Percentiles rank a stretch among this genome's conserved stretches.
Conservation (phyloP, 495 filamentous ascomycete genomes). For the Neurospora intermedia region DNA sequence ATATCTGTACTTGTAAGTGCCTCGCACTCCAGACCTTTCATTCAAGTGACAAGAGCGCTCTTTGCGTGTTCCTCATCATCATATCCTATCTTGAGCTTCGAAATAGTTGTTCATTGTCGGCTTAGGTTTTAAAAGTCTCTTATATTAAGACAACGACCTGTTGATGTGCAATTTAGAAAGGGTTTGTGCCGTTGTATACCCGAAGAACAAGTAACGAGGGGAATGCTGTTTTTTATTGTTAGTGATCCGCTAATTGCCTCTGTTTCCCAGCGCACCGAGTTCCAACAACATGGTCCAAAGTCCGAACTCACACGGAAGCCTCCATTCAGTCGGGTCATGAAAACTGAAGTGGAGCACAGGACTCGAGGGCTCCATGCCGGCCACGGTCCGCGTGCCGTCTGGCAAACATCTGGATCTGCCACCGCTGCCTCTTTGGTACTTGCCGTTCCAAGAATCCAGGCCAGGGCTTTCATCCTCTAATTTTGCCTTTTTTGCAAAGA, state of each 20-base stretch:
- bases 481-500: neutral
- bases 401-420: neutral
- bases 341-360: neutral
- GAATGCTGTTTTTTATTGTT: neutral
- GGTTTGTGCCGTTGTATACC: neutral
- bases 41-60: neutral
- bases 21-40: neutral
- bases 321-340: neutral
- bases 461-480: neutral
- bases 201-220: neutral
- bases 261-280: neutral
- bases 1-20: neutral
- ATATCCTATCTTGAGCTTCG: neutral
- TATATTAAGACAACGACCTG: neutral
- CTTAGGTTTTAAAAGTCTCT: neutral
- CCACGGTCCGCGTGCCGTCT: constrained; percentile 1
- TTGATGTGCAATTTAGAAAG: neutral
- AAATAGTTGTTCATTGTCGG: neutral
- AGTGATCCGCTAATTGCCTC: neutral
- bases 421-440: no score
- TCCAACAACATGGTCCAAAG: neutral
- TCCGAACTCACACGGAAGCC: neutral
- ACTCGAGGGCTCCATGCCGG: neutral
- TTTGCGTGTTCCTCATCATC: neutral
- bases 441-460: neutral